Percentiles rank a stretch among this genome's conserved stretches.
phyloP scores from a whole-genome alignment of 2,329 filamentous ascomycete genomes.

The Karstenula rhodostoma region DNA sequence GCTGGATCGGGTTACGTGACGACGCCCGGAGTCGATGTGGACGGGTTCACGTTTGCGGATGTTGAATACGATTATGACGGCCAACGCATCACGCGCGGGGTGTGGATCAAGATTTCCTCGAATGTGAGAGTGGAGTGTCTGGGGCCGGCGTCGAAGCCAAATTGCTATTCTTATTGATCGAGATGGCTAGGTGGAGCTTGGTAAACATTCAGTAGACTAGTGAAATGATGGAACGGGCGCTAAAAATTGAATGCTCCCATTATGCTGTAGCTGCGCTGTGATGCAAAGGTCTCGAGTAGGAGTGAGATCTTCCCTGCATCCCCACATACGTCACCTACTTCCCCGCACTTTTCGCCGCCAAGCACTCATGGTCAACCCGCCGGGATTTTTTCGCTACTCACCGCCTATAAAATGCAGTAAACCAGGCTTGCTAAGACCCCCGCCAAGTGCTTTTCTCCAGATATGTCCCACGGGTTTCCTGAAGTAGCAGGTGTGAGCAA shows the following conservation, averaged over 20 bases:
- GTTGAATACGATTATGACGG: neutral
- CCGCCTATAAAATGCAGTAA: neutral
- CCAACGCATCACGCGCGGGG: neutral
- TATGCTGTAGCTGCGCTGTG: too few relatives aligned
- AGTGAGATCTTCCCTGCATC: neutral
- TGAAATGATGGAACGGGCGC: neutral
- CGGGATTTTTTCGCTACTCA: constrained; percentile 10
- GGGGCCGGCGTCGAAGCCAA: neutral
- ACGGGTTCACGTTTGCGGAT: neutral
- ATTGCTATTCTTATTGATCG: neutral
- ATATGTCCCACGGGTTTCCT: neutral
- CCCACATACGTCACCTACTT: constrained; percentile 2
- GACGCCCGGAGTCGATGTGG: neutral
- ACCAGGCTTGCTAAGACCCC: constrained; percentile 11
- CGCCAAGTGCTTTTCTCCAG: constrained; percentile 9
- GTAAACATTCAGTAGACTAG: neutral
- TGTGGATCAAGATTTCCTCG: neutral
- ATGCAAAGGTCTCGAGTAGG: neutral
- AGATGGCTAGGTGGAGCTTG: neutral
- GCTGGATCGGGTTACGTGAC: neutral
- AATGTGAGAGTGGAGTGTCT: neutral
- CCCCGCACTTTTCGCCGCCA: constrained; percentile 4
- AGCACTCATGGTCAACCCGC: constrained; percentile 5
- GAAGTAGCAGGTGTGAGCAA: constrained; percentile 12
- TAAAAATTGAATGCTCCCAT: too few relatives aligned